phyloP scores from a whole-genome alignment of 2,329 filamentous ascomycete genomes.

The Cryphonectria carpinicola region DNA sequence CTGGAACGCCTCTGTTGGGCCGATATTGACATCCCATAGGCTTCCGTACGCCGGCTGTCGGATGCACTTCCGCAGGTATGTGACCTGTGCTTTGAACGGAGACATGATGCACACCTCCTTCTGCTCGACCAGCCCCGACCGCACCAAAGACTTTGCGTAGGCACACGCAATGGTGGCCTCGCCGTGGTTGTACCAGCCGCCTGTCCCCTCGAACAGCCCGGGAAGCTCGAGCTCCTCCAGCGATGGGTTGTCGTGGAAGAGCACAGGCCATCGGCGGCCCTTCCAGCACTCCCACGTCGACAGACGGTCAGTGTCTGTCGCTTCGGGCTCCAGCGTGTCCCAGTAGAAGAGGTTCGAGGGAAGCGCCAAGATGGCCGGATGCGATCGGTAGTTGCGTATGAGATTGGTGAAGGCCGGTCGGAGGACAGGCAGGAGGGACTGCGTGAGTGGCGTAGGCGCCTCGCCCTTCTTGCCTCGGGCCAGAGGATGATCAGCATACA shows the following conservation, averaged over 20 bases:
- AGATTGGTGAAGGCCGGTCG: slow-evolving; percentile 34
- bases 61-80: slow-evolving; percentile 26
- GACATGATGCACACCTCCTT: slow-evolving; percentile 33
- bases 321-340: slow-evolving; percentile 32
- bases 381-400: slow-evolving; percentile 34
- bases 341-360: slow-evolving; percentile 33
- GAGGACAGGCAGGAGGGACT: slow-evolving; percentile 30
- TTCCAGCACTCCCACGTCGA: slow-evolving; percentile 30
- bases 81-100: slow-evolving; percentile 34
- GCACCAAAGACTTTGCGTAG: slow-evolving; percentile 28
- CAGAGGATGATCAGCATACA: slow-evolving; percentile 34
- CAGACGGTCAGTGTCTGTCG: slow-evolving; percentile 22
- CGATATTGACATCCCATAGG: slow-evolving; percentile 33
- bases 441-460: slow-evolving; percentile 19
- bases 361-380: slow-evolving; percentile 33
- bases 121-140: slow-evolving; percentile 23
- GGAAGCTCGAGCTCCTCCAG: slow-evolving; percentile 32
- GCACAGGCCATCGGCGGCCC: slow-evolving; percentile 28
- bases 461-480: slow-evolving; percentile 28
- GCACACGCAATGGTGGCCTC: slow-evolving; percentile 29
- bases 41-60: slow-evolving; percentile 5
- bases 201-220: slow-evolving; percentile 22
- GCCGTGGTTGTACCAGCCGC: slow-evolving; percentile 33
- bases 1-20: slow-evolving; percentile 34
- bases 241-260: slow-evolving; percentile 32